A percentile compares a stretch with the other conserved stretches of the same genome.
Evolutionary conservation across 2,329 filamentous ascomycete genomes (phyloP).

Genomic region (Fusarium ambrosium): DNA sequence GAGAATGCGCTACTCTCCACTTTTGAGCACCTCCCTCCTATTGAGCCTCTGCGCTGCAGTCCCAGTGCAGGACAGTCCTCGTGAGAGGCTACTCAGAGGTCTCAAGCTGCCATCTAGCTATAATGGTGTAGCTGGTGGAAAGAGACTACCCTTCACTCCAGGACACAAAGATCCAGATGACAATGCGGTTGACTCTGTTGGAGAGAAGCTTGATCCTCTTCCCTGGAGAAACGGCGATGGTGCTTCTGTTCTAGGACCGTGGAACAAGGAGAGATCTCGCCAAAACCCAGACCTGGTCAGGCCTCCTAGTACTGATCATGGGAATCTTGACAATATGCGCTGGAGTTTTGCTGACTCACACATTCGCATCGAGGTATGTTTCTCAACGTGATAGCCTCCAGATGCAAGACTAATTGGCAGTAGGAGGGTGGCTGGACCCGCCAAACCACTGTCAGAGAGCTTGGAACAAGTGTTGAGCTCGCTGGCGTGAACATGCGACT

Average conservation of each 20-base stretch:
- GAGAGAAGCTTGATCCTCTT: constrained; percentile 72
- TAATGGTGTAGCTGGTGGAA: constrained; percentile 49
- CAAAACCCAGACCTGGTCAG: constrained; percentile 80
- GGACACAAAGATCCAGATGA: constrained; percentile 73
- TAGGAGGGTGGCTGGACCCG: constrained; percentile 83
- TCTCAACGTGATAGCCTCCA: background rate
- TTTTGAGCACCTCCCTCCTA: constrained; percentile 32
- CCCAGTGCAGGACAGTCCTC: constrained; percentile 63
- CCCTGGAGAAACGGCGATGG: constrained; percentile 76
- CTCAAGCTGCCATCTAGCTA: constrained; percentile 61
- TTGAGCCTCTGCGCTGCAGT: constrained; percentile 35
- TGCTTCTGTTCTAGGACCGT: constrained; percentile 76
- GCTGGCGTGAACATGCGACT: constrained; percentile 85
- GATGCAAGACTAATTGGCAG: constrained; percentile 1
- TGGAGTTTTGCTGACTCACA: constrained; percentile 79
- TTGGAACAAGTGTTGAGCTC: constrained; percentile 76
- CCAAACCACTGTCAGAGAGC: constrained; percentile 77
- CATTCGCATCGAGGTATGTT: constrained; percentile 70
- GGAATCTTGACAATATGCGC: constrained; percentile 77
- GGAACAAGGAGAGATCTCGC: constrained; percentile 75
- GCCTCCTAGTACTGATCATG: constrained; percentile 80
- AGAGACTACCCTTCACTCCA: constrained; percentile 69
- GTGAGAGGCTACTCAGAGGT: constrained; percentile 66
- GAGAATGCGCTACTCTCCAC: constrained; percentile 32
- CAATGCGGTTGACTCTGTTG: constrained; percentile 71